Evolutionary conservation across 108 stramenopile species (phyloP).

Genomic region (Skeletonema menzelii): DNA sequence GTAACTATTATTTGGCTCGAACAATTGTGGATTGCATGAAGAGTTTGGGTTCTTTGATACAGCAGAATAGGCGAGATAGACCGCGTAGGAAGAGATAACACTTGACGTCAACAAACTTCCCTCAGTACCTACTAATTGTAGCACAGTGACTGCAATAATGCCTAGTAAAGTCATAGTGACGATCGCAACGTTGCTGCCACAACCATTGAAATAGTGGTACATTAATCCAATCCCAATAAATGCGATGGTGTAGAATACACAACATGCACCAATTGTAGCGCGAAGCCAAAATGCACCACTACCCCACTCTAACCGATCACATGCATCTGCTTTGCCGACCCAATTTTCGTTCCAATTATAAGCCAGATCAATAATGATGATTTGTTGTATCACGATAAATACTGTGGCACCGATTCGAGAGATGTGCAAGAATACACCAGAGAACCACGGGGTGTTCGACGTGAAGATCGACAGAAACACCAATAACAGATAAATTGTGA

Average conservation of each 20-base stretch:
- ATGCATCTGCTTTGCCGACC: conserved; percentile 76
- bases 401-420: conserved; percentile 66
- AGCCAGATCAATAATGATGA: conserved; percentile 86
- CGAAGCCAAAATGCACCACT: conserved; percentile 69
- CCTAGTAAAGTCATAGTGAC: conserved; percentile 84
- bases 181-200: conserved; percentile 75
- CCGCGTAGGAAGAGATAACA: conserved; percentile 80
- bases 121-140: conserved; percentile 72
- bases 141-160: conserved; percentile 60
- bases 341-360: conserved; percentile 88
- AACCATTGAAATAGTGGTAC: conserved; percentile 78
- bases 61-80: conserved; percentile 84
- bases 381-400: conserved; percentile 77
- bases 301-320: conserved; percentile 72
- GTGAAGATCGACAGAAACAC: conserved; percentile 62
- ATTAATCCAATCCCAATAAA: conserved; percentile 73
- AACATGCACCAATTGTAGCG: conserved; percentile 67
- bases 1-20: conserved; percentile 62
- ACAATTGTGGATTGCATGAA: conserved; percentile 83
- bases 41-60: conserved; percentile 83
- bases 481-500: conserved; percentile 59
- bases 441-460: conserved; percentile 60
- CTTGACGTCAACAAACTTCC: conserved; percentile 89
- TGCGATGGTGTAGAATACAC: conserved; percentile 54
- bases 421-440: conserved; percentile 62